phyloP scores from a whole-genome alignment of 1,284 basidiomycete species.

The Moesziomyces sp. region DNA sequence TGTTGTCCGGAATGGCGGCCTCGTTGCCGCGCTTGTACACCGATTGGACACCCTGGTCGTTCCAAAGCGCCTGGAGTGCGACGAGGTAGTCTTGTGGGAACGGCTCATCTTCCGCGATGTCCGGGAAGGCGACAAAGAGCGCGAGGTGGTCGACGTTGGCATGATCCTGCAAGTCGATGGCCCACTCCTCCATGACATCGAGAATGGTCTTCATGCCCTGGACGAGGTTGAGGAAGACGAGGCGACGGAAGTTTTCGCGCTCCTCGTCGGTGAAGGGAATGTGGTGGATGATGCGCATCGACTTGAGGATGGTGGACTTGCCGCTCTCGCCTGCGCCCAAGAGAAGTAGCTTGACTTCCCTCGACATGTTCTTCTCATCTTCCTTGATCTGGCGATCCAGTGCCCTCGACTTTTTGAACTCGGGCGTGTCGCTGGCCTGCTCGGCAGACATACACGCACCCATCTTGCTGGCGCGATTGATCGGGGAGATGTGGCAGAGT shows the following conservation, averaged over 20 bases:
- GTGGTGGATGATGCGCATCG: constrained; percentile 88
- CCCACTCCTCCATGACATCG: constrained; percentile 89
- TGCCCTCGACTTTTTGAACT: constrained; percentile 33
- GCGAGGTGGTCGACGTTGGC: constrained; percentile 50
- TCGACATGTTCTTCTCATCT: constrained; percentile 52
- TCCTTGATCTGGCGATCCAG: constrained; percentile 54
- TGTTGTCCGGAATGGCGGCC: constrained; percentile 85
- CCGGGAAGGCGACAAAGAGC: constrained; percentile 56
- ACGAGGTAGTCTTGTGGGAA: constrained; percentile 77
- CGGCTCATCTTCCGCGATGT: constrained; percentile 77
- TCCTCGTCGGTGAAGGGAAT: constrained; percentile 80
- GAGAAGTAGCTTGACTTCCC: constrained; percentile 72
- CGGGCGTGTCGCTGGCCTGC: constrained; percentile 35
- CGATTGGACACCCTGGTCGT: constrained; percentile 78
- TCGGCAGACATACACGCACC: constrained; percentile 49
- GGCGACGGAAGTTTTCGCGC: constrained; percentile 78
- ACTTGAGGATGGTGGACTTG: constrained; percentile 91
- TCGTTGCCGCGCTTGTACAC: constrained; percentile 83
- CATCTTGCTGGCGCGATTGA: constrained; percentile 21
- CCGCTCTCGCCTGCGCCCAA: constrained; percentile 93
- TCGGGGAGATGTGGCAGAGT: too few species aligned
- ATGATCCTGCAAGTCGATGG: constrained; percentile 75
- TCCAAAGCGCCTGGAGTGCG: constrained; percentile 80
- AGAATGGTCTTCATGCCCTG: constrained; percentile 83
- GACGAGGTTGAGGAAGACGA: constrained; percentile 90